A percentile compares a stretch with the other conserved stretches of the same genome.
Conservation (phyloP, 805 yeast genomes). For the Candida quercuum region DNA sequence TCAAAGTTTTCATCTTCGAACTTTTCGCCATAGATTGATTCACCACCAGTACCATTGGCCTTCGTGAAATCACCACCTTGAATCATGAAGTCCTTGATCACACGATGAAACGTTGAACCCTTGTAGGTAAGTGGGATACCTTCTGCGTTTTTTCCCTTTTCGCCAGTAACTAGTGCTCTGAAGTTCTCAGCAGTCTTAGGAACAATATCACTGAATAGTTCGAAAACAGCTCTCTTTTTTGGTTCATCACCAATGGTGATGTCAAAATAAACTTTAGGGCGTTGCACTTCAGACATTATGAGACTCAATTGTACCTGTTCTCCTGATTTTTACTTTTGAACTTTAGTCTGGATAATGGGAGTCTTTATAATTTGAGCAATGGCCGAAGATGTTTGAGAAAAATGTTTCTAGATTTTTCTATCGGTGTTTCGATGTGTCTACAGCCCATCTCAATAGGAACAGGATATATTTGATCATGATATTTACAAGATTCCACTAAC, state of each 20-base stretch:
- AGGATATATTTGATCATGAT: neutral
- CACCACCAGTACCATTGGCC: slow-evolving; percentile 74
- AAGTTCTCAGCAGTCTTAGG: slow-evolving; percentile 91
- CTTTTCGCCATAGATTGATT: slow-evolving; percentile 77
- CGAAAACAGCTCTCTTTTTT: slow-evolving; percentile 75
- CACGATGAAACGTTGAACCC: slow-evolving; percentile 88
- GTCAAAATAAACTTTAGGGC: slow-evolving; percentile 69
- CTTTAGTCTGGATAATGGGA: neutral
- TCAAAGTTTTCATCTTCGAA: slow-evolving; percentile 88
- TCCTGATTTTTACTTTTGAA: neutral
- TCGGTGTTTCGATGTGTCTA: no score
- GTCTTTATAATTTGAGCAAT: no score
- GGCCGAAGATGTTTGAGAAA: no score
- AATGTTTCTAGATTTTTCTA: neutral
- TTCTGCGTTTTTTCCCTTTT: slow-evolving; percentile 55
- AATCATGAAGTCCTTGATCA: slow-evolving; percentile 84
- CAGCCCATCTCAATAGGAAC: no score
- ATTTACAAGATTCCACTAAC: neutral
- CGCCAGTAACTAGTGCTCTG: slow-evolving; percentile 85
- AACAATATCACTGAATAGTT: slow-evolving; percentile 64
- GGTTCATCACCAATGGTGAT: slow-evolving; percentile 64
- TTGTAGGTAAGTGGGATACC: slow-evolving; percentile 73
- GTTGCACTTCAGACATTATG: slow-evolving; percentile 14
- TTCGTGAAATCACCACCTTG: slow-evolving; percentile 93
- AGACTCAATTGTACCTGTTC: no score